A percentile compares a stretch with the other conserved stretches of the same genome.
These are phyloP conservation scores for Tagetes patula DNA, from an alignment of 129 eudicot genomes.

Conservation along the genomic window DNA sequence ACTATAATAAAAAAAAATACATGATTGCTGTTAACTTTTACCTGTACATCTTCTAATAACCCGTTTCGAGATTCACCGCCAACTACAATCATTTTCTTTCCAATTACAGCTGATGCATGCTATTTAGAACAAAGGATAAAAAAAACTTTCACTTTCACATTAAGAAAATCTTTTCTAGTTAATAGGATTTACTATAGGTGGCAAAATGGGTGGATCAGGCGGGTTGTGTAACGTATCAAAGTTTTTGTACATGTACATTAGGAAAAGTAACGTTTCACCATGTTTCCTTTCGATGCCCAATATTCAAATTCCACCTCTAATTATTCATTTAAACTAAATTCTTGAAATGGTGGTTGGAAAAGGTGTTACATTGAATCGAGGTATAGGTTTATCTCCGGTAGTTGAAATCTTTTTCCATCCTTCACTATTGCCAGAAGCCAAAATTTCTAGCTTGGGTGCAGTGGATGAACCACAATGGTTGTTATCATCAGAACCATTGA, in stretches of 20 bases:
- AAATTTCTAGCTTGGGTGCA: conserved; percentile 50
- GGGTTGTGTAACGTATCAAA: background rate
- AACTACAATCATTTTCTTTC: conserved; percentile 92
- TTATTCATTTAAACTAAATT: background rate
- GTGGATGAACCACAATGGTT: conserved; percentile 43
- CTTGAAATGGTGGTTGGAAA: background rate
- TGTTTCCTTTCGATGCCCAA: no score
- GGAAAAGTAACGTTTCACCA: no score
- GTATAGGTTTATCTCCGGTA: conserved; percentile 82
- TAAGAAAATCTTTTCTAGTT: background rate
- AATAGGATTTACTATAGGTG: background rate
- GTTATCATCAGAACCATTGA: conserved; percentile 55
- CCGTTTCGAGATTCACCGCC: conserved; percentile 90
- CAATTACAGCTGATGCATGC: conserved; percentile 95
- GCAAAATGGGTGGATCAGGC: background rate
- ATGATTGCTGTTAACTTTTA: conserved; percentile 9
- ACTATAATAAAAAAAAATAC: background rate
- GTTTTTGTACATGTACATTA: no score
- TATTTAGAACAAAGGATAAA: conserved; percentile 38
- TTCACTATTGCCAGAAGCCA: conserved; percentile 60
- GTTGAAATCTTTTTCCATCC: conserved; percentile 78
- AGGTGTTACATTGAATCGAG: conserved; percentile 74
- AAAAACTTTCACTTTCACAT: conserved; percentile 30
- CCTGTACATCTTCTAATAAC: conserved; percentile 91
- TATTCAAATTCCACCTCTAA: background rate